phyloP scores from a whole-genome alignment of 768 basidiomycete genomes.

The Russula virescens region DNA sequence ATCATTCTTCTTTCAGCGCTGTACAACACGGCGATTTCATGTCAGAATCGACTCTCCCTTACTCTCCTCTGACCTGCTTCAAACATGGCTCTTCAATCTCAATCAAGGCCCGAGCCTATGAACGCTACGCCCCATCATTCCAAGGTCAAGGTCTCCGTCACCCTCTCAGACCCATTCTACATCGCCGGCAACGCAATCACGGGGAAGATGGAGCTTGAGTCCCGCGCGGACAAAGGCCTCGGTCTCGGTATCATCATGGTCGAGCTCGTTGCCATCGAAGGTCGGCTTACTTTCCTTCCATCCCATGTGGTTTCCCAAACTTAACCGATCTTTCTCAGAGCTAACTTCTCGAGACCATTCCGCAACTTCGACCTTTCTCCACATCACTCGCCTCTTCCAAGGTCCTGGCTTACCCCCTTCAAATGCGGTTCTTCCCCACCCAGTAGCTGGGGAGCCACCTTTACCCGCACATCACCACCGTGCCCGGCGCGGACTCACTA shows the following conservation, averaged over 20 bases:
- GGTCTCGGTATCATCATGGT: constrained; percentile 74
- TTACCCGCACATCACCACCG: constrained; percentile 63
- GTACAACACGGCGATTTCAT: constrained; percentile 2
- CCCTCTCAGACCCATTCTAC: constrained; percentile 52
- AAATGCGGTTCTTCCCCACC: constrained; percentile 69
- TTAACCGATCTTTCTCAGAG: constrained; percentile 38
- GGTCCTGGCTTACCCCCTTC: constrained; percentile 78
- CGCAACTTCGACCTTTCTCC: constrained; percentile 72
- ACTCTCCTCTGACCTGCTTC: background rate
- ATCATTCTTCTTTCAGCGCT: background rate
- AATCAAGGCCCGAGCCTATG: constrained; percentile 56
- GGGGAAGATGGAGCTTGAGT: constrained; percentile 79
- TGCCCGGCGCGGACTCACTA: constrained; percentile 70
- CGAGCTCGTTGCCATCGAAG: constrained; percentile 70
- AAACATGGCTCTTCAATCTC: constrained; percentile 30
- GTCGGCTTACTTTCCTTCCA: constrained; percentile 32
- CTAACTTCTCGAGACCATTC: constrained; percentile 73
- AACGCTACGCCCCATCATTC: constrained; percentile 75
- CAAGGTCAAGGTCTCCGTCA: constrained; percentile 66
- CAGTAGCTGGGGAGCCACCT: constrained; percentile 49
- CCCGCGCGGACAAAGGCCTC: constrained; percentile 62
- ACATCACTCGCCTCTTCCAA: constrained; percentile 67
- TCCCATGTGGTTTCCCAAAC: background rate
- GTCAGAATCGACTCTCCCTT: background rate
- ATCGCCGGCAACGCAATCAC: constrained; percentile 61